Evolutionary conservation across 2,329 filamentous ascomycete species (phyloP).

Genomic region (Magnaporthiopsis incrustans): DNA sequence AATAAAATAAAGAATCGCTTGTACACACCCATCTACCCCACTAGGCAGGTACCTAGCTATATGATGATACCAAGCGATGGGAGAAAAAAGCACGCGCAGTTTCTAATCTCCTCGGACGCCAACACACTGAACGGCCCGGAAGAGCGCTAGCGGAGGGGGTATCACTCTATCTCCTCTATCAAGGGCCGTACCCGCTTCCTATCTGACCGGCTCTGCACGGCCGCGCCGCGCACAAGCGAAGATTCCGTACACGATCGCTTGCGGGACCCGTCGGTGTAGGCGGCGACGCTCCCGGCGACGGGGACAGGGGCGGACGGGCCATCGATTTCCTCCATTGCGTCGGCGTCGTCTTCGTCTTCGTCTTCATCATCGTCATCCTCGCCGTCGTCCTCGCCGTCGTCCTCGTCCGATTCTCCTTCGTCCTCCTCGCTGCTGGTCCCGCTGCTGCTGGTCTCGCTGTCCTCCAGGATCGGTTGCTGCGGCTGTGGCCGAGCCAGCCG

Average conservation of each 20-base stretch:
- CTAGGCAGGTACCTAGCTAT: too few relatives aligned
- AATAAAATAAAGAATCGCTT: too few relatives aligned
- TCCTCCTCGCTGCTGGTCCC: slow-evolving; percentile 1
- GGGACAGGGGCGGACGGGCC: background rate
- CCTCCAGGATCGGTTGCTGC: background rate
- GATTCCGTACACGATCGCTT: background rate
- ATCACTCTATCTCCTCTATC: slow-evolving; percentile 15
- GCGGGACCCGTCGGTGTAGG: background rate
- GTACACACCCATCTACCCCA: too few relatives aligned
- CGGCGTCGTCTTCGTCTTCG: background rate
- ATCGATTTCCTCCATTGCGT: background rate
- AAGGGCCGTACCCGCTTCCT: slow-evolving; percentile 3
- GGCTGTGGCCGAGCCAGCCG: slow-evolving; percentile 3
- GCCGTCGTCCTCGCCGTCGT: background rate
- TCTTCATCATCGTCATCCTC: background rate
- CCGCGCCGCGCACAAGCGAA: background rate
- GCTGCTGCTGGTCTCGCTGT: slow-evolving; percentile 10
- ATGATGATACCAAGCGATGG: background rate
- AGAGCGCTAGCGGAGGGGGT: too few relatives aligned
- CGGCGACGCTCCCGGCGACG: background rate
- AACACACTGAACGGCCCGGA: background rate
- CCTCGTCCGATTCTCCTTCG: slow-evolving; percentile 12
- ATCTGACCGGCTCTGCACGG: background rate
- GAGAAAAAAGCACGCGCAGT: background rate
- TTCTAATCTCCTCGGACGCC: background rate